Conservation (phyloP, 768 basidiomycete species). For the Xerocomus potaroensis region DNA sequence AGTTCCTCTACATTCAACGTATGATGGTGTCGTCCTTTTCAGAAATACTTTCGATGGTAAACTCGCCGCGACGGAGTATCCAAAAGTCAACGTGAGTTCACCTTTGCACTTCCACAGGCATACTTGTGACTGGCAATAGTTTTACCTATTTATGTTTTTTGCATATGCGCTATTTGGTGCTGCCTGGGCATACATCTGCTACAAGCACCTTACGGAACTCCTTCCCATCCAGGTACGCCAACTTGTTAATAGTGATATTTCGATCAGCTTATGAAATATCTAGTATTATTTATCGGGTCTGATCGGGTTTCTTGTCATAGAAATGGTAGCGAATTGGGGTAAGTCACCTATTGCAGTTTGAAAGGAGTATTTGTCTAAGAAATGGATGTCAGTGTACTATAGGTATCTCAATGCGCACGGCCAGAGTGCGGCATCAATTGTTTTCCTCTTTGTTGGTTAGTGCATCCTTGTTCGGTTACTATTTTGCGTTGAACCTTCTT, state of each 20-base stretch:
- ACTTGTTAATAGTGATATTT: neutral
- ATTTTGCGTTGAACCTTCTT: constrained; percentile 2
- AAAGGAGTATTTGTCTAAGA: constrained; percentile 4
- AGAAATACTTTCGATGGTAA: constrained; percentile 84
- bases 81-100: constrained; percentile 86
- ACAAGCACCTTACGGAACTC: constrained; percentile 73
- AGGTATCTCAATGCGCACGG: constrained; percentile 90
- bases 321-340: constrained; percentile 94
- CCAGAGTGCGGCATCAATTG: constrained; percentile 64
- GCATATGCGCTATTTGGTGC: constrained; percentile 66
- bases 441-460: constrained; percentile 92
- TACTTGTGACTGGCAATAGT: constrained; percentile 41
- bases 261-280: constrained; percentile 1
- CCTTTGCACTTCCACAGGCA: neutral
- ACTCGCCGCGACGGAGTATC: constrained; percentile 90
- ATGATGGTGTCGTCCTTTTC: constrained; percentile 78
- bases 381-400: constrained; percentile 75
- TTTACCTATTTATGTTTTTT: constrained; percentile 82
- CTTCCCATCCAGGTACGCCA: constrained; percentile 76
- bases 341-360: constrained; percentile 16
- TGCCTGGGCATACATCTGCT: constrained; percentile 83
- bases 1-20: constrained; percentile 66
- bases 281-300: constrained; percentile 92
- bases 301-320: constrained; percentile 80
- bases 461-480: neutral